Evolutionary conservation across 768 basidiomycete species (phyloP), one percentile per base, ranked within the genome.

Genomic region (Sistotremastrum niveocremeum): DNA sequence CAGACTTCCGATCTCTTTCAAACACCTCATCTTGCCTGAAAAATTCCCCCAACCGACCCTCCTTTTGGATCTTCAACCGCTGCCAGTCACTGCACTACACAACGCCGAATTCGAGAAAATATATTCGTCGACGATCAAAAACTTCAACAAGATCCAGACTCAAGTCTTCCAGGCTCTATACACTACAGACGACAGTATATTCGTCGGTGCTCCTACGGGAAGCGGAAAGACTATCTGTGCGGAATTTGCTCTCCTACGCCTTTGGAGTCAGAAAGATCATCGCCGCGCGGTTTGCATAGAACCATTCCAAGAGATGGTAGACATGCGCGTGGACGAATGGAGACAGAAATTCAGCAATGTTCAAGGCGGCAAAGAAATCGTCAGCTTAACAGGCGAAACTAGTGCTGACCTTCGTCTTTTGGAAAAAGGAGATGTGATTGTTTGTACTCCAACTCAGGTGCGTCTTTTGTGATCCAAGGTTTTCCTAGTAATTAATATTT

Each of bases 111-210:
- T 81, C 53, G 89, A 98, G 60, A 70, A 72, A 1, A 75, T 98
- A 38, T 99, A 97, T 61, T 75, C 79, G 1, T 75, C 73, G 11
- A 77, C 77, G 0, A 80, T 98, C 52, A 72, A 78, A 50, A 79
- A 77, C 1, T 98, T 97, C 72, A 98, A 98, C 75, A 99, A 97
- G 64, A 97, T 98, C 50, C 95, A 98, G 60, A 98, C 90, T 0
- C 95, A 98, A 63, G 93, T 95, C 39, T 98, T 99, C 81, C 91
- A 97, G 55, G 93, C 94, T 0, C 71, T 99, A 0, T 99, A 97
- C 61, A 90, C 87, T 0, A 81, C 89, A 0, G 93, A 97, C 56
- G 95, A 98, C 57, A 98, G 94, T 55, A 83, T 94, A 37, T 93
- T 98, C 58, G 80, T 99, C 47, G 93, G 91, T 12, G 95, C 94